Percentiles rank a stretch among this genome's conserved stretches.
Conservation (phyloP, 164 flowering plant species). For the Platanus orientalis region DNA sequence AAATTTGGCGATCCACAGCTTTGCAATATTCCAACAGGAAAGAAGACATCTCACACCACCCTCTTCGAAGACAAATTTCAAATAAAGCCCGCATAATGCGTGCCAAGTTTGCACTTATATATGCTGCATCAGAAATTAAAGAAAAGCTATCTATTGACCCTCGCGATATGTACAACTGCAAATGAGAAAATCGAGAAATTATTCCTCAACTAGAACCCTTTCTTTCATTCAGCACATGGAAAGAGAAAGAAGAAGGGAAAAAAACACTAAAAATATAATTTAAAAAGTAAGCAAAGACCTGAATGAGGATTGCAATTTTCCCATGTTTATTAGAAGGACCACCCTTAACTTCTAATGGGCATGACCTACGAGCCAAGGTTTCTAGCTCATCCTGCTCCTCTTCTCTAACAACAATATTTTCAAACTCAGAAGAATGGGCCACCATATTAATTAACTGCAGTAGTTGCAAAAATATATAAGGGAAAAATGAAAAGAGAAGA, state of each 20-base stretch:
- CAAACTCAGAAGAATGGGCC: slow-evolving; percentile 97
- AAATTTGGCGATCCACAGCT: slow-evolving; percentile 94
- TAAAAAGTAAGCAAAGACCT: slow-evolving; percentile 40
- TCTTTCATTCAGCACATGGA: not conserved
- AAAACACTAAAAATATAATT: not conserved
- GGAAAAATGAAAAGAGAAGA: not conserved
- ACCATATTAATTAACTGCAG: slow-evolving; percentile 91
- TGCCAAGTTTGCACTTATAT: slow-evolving; percentile 96
- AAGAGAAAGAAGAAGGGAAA: not conserved
- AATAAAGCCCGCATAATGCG: slow-evolving; percentile 98
- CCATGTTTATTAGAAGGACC: slow-evolving; percentile 96
- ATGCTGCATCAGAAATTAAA: slow-evolving; percentile 90
- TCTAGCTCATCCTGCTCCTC: slow-evolving; percentile 96
- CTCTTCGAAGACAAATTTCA: slow-evolving; percentile 95
- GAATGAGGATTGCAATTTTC: slow-evolving; percentile 94
- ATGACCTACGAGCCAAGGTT: slow-evolving; percentile 54
- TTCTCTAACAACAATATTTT: slow-evolving; percentile 93
- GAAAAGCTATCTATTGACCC: slow-evolving; percentile 84
- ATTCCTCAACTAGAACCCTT: slow-evolving; percentile 3
- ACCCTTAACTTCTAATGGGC: slow-evolving; percentile 92
- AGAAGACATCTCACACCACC: slow-evolving; percentile 92
- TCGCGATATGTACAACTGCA: slow-evolving; percentile 93
- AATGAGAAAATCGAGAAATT: slow-evolving; percentile 7
- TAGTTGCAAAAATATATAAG: not conserved
- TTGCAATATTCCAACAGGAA: slow-evolving; percentile 94